phyloP scores from a whole-genome alignment of 2,329 filamentous ascomycete genomes.

The Colletotrichum sp. region DNA sequence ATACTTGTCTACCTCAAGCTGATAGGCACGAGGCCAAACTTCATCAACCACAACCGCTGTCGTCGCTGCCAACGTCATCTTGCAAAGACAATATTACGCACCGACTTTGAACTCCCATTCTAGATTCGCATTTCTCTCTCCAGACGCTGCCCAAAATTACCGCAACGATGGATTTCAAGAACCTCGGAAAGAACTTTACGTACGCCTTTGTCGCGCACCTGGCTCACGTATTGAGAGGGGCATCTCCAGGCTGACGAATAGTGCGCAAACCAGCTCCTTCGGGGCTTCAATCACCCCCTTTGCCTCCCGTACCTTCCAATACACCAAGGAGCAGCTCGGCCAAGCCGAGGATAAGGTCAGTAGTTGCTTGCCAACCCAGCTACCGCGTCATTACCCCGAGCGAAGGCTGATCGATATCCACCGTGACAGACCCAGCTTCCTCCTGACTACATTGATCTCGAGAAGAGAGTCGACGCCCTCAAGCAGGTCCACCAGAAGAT shows the following conservation, averaged over 20 bases:
- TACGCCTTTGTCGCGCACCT: conserved; percentile 39
- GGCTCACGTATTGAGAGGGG: not conserved
- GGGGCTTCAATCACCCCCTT: conserved; percentile 91
- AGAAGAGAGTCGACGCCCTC: conserved; percentile 97
- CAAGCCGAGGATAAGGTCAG: conserved; percentile 90
- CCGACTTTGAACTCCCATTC: not conserved
- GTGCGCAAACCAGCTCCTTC: conserved; percentile 51
- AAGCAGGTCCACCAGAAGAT: conserved; percentile 98
- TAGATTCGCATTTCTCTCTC: not conserved
- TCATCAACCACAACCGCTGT: not conserved
- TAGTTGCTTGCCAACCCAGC: not conserved
- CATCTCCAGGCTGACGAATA: conserved; percentile 12
- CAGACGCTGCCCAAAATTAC: not conserved
- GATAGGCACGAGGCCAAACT: conserved; percentile 13
- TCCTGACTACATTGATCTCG: conserved; percentile 95
- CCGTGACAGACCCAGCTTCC: conserved; percentile 83
- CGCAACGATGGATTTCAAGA: conserved; percentile 63
- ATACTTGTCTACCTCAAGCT: conserved; percentile 17
- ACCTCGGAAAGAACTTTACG: conserved; percentile 61
- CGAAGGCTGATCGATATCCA: conserved; percentile 15
- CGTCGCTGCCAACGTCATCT: not conserved
- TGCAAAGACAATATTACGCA: not conserved
- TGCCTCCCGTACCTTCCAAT: conserved; percentile 92
- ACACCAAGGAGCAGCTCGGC: conserved; percentile 96
- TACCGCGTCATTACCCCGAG: not conserved